Evolutionary conservation across 106 monocot genomes (phyloP).

Genomic region (Chionographis japonica): DNA sequence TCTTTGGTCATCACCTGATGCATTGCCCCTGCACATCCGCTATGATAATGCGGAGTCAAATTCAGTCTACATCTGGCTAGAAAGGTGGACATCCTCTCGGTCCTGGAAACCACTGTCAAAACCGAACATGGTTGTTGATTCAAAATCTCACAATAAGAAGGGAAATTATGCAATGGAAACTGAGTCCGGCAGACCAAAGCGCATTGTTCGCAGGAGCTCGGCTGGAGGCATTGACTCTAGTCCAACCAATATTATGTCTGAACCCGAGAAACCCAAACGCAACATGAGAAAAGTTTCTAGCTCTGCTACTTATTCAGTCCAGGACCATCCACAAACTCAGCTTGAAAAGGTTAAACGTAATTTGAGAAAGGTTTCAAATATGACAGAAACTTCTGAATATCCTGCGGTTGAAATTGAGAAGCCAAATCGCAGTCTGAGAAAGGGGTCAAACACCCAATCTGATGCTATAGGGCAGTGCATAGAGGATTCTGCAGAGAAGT

Average conservation of each 20-base stretch:
- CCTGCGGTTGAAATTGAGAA: slow-evolving; percentile 34
- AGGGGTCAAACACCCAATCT: slow-evolving; percentile 16
- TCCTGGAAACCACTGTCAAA: slow-evolving; percentile 55
- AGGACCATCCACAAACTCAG: slow-evolving; percentile 70
- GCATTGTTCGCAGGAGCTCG: slow-evolving; percentile 32
- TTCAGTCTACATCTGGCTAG: slow-evolving; percentile 65
- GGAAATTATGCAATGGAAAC: slow-evolving; percentile 43
- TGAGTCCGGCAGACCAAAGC: slow-evolving; percentile 69
- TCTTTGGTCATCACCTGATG: slow-evolving; percentile 34
- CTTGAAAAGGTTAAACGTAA: slow-evolving; percentile 93
- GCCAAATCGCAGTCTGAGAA: slow-evolving; percentile 22
- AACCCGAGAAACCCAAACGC: slow-evolving; percentile 45
- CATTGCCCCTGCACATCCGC: slow-evolving; percentile 51
- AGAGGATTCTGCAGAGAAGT: slow-evolving; percentile 35
- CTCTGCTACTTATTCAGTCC: slow-evolving; percentile 27
- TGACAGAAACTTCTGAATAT: slow-evolving; percentile 35
- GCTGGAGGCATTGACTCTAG: slow-evolving; percentile 20
- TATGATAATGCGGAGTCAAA: slow-evolving; percentile 50
- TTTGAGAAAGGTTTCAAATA: slow-evolving; percentile 76
- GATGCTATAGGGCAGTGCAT: slow-evolving; percentile 14
- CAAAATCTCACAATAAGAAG: slow-evolving; percentile 47
- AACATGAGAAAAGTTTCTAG: slow-evolving; percentile 37
- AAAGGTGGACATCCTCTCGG: slow-evolving; percentile 61
- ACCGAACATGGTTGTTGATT: slow-evolving; percentile 28
- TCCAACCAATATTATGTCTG: slow-evolving; percentile 14